Conservation (phyloP, 768 basidiomycete genomes). For the Boletus edulis region DNA sequence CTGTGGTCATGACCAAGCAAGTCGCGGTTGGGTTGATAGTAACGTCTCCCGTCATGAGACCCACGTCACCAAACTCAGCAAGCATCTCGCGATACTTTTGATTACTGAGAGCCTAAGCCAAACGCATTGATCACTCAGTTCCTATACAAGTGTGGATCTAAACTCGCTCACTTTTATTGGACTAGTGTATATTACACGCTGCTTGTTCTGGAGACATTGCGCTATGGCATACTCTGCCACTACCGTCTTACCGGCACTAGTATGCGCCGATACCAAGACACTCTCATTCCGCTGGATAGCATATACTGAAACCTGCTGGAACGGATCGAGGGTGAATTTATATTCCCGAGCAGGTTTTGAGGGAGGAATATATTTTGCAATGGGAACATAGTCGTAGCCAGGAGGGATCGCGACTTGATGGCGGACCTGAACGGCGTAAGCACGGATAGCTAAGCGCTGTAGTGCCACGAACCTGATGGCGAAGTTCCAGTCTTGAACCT, state of each 20-base stretch:
- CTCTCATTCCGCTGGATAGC: slow-evolving; percentile 98
- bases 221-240: slow-evolving; percentile 99
- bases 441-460: background rate
- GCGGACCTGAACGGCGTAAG: slow-evolving; percentile 57
- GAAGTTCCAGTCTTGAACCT: slow-evolving; percentile 70
- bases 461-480: slow-evolving; percentile 59
- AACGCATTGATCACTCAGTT: slow-evolving; percentile 13
- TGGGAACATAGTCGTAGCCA: slow-evolving; percentile 86
- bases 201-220: slow-evolving; percentile 88
- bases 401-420: slow-evolving; percentile 97
- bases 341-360: slow-evolving; percentile 89
- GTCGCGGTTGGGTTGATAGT: slow-evolving; percentile 97
- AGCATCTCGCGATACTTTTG: slow-evolving; percentile 99
- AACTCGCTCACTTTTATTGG: slow-evolving; percentile 87
- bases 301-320: slow-evolving; percentile 91
- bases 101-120: slow-evolving; percentile 85
- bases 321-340: slow-evolving; percentile 96
- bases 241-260: slow-evolving; percentile 98
- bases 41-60: slow-evolving; percentile 99
- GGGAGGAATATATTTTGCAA: slow-evolving; percentile 87
- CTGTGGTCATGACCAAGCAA: slow-evolving; percentile 99
- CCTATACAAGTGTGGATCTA: slow-evolving; percentile 7
- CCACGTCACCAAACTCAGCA: slow-evolving; percentile 96
- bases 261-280: slow-evolving; percentile 97
- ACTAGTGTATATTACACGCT: slow-evolving; percentile 98